Evolutionary conservation across 139 green algal species (phyloP).

Genomic region (Pleodorina starrii): DNA sequence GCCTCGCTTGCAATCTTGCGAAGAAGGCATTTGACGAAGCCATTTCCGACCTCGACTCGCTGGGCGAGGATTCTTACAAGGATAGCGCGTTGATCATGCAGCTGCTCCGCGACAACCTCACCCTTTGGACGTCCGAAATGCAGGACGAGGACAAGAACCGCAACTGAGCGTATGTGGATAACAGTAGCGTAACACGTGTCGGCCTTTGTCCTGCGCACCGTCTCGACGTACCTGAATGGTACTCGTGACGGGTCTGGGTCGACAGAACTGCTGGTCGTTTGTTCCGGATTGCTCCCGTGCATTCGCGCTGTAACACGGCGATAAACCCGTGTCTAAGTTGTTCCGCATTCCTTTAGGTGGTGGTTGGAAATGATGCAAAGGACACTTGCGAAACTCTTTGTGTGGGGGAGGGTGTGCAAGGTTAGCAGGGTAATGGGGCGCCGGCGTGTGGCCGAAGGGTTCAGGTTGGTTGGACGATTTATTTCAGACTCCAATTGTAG

Average conservation of each 20-base stretch:
- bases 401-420: no score
- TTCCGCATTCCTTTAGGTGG: neutral
- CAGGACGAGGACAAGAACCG: slow-evolving; percentile 69
- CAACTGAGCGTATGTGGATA: neutral
- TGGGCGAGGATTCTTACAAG: slow-evolving; percentile 99
- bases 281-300: neutral
- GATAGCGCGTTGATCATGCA: slow-evolving; percentile 99
- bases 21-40: slow-evolving; percentile 99
- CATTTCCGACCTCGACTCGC: slow-evolving; percentile 97
- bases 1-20: slow-evolving; percentile 94
- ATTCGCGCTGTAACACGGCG: neutral
- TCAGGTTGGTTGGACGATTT: no score
- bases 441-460: no score
- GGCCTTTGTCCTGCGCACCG: neutral
- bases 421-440: no score
- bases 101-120: slow-evolving; percentile 98
- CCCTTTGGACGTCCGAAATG: slow-evolving; percentile 99
- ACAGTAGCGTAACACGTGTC: neutral
- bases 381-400: neutral
- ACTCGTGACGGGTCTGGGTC: neutral
- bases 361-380: neutral
- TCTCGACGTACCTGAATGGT: neutral
- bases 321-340: neutral
- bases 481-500: no score
- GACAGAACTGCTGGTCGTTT: neutral